Percentiles rank a stretch among this genome's conserved stretches.
Conservation (phyloP, 306 rosid genomes). For the Pterocarpus santalinus region DNA sequence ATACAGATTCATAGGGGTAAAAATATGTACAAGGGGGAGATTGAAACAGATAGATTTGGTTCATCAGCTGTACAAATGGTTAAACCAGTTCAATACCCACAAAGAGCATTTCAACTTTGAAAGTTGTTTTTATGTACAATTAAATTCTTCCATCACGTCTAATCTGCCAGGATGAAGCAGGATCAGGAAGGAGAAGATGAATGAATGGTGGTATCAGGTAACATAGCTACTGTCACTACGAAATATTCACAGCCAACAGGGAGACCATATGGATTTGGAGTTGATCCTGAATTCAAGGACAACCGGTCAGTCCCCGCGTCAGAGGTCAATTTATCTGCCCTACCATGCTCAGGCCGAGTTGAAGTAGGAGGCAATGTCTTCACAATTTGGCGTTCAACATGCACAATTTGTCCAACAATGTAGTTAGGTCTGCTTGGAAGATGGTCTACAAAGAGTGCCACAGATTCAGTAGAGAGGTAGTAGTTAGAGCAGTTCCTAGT, state of each 20-base stretch:
- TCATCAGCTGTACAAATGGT: constrained; percentile 67
- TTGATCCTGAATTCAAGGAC: constrained; percentile 96
- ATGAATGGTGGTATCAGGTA: constrained; percentile 93
- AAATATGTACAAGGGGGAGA: constrained; percentile 57
- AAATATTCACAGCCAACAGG: constrained; percentile 98
- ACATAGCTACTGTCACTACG: constrained; percentile 95
- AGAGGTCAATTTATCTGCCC: constrained; percentile 53
- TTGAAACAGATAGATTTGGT: constrained; percentile 63
- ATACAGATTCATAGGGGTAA: constrained; percentile 33
- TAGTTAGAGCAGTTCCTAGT: constrained; percentile 80
- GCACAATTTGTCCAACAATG: constrained; percentile 99
- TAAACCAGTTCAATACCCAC: constrained; percentile 61
- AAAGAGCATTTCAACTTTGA: constrained; percentile 50
- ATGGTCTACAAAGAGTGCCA: constrained; percentile 85
- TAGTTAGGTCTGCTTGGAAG: constrained; percentile 82
- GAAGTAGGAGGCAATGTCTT: constrained; percentile 56
- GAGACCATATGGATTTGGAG: constrained; percentile 84
- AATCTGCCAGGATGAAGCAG: constrained; percentile 70
- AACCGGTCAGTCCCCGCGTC: constrained; percentile 73
- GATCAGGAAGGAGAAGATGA: constrained; percentile 97
- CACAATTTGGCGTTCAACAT: constrained; percentile 85
- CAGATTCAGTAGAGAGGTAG: constrained; percentile 89
- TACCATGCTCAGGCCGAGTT: constrained; percentile 54
- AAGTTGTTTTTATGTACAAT: constrained; percentile 71
- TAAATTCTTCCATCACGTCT: constrained; percentile 94